Evolutionary conservation across 1,139 yeast genomes (phyloP).

Genomic region (Meyerozyma carpophila): DNA sequence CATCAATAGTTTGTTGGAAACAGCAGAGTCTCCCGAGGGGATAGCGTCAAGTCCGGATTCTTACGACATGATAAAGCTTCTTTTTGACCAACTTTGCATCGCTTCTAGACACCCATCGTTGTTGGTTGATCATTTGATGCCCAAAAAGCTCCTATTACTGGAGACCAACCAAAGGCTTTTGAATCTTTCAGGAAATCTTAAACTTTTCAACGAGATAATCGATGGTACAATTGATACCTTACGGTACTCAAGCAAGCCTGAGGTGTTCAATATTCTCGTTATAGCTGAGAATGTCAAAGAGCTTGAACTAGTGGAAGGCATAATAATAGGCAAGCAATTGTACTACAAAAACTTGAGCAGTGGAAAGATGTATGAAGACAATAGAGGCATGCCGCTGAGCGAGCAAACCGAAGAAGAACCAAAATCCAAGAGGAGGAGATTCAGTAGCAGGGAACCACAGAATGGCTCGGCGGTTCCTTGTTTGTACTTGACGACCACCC

Average conservation of each 20-base stretch:
- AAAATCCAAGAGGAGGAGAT: conserved; percentile 9
- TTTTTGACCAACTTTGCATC: conserved; percentile 46
- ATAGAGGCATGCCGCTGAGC: conserved; percentile 9
- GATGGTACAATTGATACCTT: conserved; percentile 21
- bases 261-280: conserved; percentile 34
- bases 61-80: conserved; percentile 20
- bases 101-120: conserved; percentile 62
- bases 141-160: conserved; percentile 58
- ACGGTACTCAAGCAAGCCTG: conserved; percentile 5
- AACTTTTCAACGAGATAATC: conserved; percentile 47
- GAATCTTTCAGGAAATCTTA: conserved; percentile 55
- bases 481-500: conserved; percentile 34
- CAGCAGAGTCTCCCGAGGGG: conserved; percentile 15
- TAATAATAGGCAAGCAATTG: conserved; percentile 55
- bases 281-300: conserved; percentile 62
- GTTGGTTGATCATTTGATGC: conserved; percentile 70
- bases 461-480: conserved; percentile 9
- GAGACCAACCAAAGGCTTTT: conserved; percentile 55
- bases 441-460: conserved; percentile 1
- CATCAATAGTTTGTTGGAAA: conserved; percentile 33
- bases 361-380: conserved; percentile 48
- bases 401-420: conserved; percentile 1
- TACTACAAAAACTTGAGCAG: conserved; percentile 59
- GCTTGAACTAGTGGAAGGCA: conserved; percentile 64
- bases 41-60: conserved; percentile 10